phyloP scores from a whole-genome alignment of 108 stramenopile species.

The Skeletonema menzelii region DNA sequence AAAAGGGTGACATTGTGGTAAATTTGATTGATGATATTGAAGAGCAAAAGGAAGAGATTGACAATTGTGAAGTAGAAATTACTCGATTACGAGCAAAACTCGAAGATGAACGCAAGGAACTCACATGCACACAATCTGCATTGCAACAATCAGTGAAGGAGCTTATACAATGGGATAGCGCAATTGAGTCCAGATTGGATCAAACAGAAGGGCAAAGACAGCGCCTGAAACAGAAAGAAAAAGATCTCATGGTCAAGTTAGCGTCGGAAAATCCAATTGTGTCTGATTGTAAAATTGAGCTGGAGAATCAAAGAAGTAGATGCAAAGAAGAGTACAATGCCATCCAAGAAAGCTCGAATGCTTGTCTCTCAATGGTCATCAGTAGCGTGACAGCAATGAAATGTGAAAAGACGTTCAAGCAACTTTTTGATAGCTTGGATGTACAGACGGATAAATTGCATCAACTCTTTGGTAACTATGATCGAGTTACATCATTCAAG shows the following conservation, averaged over 20 bases:
- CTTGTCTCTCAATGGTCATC: not conserved
- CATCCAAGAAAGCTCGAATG: slow-evolving; percentile 7
- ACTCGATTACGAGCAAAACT: not conserved
- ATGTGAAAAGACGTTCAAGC: not conserved
- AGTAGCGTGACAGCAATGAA: not conserved
- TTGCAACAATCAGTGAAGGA: slow-evolving; percentile 8
- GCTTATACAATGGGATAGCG: slow-evolving; percentile 1
- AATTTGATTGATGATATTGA: not conserved
- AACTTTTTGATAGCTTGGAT: slow-evolving; percentile 3
- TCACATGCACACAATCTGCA: not conserved
- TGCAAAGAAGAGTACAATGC: slow-evolving; percentile 10
- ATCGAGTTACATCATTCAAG: not conserved
- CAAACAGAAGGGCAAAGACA: not conserved
- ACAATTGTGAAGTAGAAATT: slow-evolving; percentile 2
- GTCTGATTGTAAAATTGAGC: not conserved
- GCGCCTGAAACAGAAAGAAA: not conserved
- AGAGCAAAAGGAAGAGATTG: slow-evolving; percentile 15
- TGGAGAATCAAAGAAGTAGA: not conserved
- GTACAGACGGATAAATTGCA: slow-evolving; percentile 4
- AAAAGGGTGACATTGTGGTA: not conserved
- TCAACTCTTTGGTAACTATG: not conserved
- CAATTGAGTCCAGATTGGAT: slow-evolving; percentile 2
- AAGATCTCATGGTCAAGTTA: not conserved
- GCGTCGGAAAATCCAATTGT: not conserved
- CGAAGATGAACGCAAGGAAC: not conserved